These are phyloP conservation scores for Meyerozyma smithsonii DNA, from an alignment of 1,139 yeast genomes.

Conservation along the genomic window DNA sequence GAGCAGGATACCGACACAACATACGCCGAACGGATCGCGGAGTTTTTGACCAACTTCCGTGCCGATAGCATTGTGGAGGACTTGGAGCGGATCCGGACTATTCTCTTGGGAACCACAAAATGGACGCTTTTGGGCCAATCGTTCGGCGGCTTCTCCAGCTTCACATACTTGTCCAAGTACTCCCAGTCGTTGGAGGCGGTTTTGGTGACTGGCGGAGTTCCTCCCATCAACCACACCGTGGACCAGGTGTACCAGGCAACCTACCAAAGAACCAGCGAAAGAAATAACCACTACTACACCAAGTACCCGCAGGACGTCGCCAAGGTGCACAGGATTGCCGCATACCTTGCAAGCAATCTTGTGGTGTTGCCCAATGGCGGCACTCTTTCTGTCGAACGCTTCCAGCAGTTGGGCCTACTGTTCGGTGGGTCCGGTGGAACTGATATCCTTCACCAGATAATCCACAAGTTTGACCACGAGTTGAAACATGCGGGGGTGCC, in stretches of 20 bases:
- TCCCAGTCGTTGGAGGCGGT: constrained; percentile 36
- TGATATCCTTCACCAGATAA: constrained; percentile 39
- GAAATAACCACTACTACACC: constrained; percentile 43
- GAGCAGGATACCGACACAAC: constrained; percentile 16
- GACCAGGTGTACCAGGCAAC: constrained; percentile 49
- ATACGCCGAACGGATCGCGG: constrained; percentile 22
- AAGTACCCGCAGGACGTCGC: constrained; percentile 44
- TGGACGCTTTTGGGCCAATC: constrained; percentile 57
- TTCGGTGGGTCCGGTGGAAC: constrained; percentile 52
- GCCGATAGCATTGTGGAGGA: constrained; percentile 51
- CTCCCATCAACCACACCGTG: constrained; percentile 41
- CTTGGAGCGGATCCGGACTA: constrained; percentile 39
- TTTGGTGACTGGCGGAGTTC: constrained; percentile 53
- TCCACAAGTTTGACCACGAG: constrained; percentile 36
- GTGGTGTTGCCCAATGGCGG: constrained; percentile 49
- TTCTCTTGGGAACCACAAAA: constrained; percentile 28
- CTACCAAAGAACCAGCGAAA: constrained; percentile 39
- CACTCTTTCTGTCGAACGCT: constrained; percentile 41
- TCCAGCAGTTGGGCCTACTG: constrained; percentile 46
- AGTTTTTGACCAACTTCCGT: constrained; percentile 40
- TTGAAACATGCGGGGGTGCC: constrained; percentile 29
- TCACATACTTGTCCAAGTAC: constrained; percentile 45
- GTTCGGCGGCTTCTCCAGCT: constrained; percentile 52
- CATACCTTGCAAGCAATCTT: constrained; percentile 24
- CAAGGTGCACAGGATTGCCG: constrained; percentile 34